These are phyloP conservation scores for Chloris gayana DNA, from an alignment of 176 grass and related monocot species.

Conservation along the genomic window DNA sequence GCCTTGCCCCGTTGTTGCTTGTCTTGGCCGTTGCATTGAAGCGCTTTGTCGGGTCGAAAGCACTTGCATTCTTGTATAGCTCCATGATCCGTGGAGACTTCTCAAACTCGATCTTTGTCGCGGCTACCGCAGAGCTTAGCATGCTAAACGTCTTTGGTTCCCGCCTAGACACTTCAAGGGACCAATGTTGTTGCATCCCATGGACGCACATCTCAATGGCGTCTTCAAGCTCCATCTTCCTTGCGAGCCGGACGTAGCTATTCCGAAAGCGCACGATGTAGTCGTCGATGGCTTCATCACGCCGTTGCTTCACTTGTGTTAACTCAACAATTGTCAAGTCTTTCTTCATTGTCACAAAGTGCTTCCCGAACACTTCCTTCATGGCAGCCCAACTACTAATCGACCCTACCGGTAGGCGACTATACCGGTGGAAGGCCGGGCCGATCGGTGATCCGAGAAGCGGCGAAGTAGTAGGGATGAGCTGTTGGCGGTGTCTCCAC, in stretches of 20 bases:
- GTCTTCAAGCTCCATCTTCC: background rate
- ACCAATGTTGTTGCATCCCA: conserved; percentile 2
- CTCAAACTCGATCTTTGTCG: background rate
- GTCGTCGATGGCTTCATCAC: no score
- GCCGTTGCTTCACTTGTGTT: background rate
- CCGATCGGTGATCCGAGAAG: background rate
- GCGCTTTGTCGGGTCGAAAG: no score
- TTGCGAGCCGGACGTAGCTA: no score
- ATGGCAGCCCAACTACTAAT: no score
- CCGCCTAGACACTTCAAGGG: background rate
- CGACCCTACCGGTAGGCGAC: no score
- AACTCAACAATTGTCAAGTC: no score
- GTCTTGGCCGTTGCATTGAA: no score
- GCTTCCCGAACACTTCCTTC: no score
- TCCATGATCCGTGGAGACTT: background rate
- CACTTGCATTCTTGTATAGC: background rate
- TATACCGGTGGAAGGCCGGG: background rate
- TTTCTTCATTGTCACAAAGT: no score
- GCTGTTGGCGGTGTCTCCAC: background rate
- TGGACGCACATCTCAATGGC: background rate
- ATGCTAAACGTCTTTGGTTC: background rate
- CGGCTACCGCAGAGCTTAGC: background rate
- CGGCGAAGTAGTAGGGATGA: background rate
- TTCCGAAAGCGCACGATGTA: no score
- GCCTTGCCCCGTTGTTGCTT: no score